Base-by-base conservation (phyloP, 345 rosid species). In the Durio zibethinus region DNA sequence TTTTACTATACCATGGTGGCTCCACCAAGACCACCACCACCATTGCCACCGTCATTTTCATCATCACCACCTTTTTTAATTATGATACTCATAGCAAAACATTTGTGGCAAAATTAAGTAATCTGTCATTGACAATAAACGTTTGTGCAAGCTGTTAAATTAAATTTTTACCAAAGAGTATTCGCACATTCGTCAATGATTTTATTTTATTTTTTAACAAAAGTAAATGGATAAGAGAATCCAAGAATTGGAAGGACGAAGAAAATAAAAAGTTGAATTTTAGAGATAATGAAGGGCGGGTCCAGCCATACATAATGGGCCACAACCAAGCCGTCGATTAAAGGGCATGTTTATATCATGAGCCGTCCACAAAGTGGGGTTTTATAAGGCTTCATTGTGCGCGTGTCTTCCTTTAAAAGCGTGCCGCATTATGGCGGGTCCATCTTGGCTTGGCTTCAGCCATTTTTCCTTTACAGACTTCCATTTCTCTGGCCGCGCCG, bases 291-390 rank as follows among this genome's bases (percentile, higher is more conserved):
- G 45, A 25, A 70, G 12, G 36, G 81, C 23, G 76, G 84, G 77
- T 12, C 84, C 64, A 36, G 53, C n/a, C 3, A 7, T 31, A n/a
- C 21, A 54, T 63, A 47, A 66, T 72, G 82, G 70, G 81, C 78
- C 78, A 66, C 45, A 10, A 10, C 1, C 23, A 50, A 82, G 82
- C 85, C 83, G 85, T 83, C 72, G 81, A 82, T 75, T 67, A 82
- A 85, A 81, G 72, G 62, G 59, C 79, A 65, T 42, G 74, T 69
- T 80, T 64, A 69, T 74, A 85, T 85, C 63, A 89, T 87, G 86
- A 85, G 85, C 86, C 88, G 91, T 87, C 90, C 84, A 81, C 76
- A 14, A 75, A 71, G 88, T 86, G 89, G 83, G 86, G 83, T 47
- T 84, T 71, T 64, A 36, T 16, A 0, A 48, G 73, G 35, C 54